These are phyloP conservation scores for Boeremia lycopersici DNA, from an alignment of 2,329 filamentous ascomycete species.

Conservation along the genomic window DNA sequence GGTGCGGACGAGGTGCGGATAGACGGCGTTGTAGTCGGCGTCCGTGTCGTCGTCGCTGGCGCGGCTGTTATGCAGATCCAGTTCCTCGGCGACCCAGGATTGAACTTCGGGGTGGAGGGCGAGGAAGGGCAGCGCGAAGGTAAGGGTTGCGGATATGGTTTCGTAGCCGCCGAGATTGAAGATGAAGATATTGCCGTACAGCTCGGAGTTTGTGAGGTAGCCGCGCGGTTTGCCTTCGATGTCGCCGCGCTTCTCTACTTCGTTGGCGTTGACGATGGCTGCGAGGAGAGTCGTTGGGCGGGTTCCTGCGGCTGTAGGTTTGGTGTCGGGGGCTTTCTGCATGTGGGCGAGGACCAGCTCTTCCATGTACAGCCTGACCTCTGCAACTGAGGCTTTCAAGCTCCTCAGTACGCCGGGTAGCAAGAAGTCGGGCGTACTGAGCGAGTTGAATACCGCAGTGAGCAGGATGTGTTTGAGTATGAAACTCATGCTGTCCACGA, in stretches of 20 bases:
- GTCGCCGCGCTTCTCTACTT: conserved; percentile 21
- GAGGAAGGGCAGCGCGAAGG: conserved; percentile 52
- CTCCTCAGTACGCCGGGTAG: conserved; percentile 16
- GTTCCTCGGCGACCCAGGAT: conserved; percentile 54
- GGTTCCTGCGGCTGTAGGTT: background rate
- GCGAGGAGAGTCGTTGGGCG: conserved; percentile 29
- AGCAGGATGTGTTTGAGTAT: conserved; percentile 24
- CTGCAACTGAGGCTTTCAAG: conserved; percentile 18
- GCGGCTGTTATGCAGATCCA: conserved; percentile 23
- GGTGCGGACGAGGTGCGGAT: conserved; percentile 43
- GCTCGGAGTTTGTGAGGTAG: conserved; percentile 44
- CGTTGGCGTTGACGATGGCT: conserved; percentile 27
- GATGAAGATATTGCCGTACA: conserved; percentile 58
- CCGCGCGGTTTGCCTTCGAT: background rate
- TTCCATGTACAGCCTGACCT: conserved; percentile 27
- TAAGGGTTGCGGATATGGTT: conserved; percentile 55
- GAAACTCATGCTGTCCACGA: conserved; percentile 25
- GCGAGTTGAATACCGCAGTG: conserved; percentile 19
- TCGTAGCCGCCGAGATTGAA: conserved; percentile 60
- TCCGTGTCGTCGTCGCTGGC: conserved; percentile 15
- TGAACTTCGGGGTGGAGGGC: conserved; percentile 54
- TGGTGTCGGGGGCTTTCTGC: conserved; percentile 8
- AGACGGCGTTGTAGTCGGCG: conserved; percentile 48
- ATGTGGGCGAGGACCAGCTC: conserved; percentile 22
- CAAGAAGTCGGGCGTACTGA: conserved; percentile 21